phyloP scores from a whole-genome alignment of 2,329 filamentous ascomycete genomes.

The Niveomyces coronatus region DNA sequence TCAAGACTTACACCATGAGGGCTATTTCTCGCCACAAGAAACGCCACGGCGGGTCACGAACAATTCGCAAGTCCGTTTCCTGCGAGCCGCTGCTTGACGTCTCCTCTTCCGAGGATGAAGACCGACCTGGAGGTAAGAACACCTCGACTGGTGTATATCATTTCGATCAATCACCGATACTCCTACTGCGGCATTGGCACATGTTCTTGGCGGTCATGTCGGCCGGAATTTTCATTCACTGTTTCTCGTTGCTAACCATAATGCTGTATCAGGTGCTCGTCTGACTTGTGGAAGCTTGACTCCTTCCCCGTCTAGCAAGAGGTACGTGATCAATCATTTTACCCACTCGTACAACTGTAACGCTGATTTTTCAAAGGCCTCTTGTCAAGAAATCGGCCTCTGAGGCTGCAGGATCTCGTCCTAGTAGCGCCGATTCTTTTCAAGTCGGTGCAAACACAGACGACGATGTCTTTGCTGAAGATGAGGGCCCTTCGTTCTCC shows the following conservation, averaged over 20 bases:
- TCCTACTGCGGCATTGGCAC: no score
- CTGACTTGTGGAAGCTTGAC: constrained; percentile 7
- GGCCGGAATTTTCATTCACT: no score
- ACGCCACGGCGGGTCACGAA: constrained; percentile 6
- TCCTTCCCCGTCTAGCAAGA: constrained; percentile 9
- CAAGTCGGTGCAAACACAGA: constrained; percentile 8
- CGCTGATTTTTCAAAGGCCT: not conserved
- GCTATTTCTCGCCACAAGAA: constrained; percentile 1
- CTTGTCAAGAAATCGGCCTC: constrained; percentile 6
- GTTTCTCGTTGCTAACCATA: not conserved
- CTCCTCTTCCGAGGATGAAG: constrained; percentile 11
- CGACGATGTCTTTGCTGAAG: constrained; percentile 10
- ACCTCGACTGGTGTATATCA: constrained; percentile 1
- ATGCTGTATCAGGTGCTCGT: constrained; percentile 8
- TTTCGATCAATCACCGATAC: not conserved
- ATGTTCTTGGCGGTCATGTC: no score
- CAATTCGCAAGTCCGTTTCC: constrained; percentile 11
- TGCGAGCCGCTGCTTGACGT: constrained; percentile 9
- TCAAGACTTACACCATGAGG: not conserved
- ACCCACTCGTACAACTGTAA: not conserved
- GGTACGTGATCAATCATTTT: constrained; percentile 1
- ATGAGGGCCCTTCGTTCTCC: not conserved
- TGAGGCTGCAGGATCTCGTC: constrained; percentile 7
- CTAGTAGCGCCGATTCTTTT: constrained; percentile 8
- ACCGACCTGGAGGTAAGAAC: constrained; percentile 10